Evolutionary conservation across 371 early-diverging fungal species (phyloP), one percentile per base, ranked within the genome.

Genomic region (Conidiobolus coronatus): DNA sequence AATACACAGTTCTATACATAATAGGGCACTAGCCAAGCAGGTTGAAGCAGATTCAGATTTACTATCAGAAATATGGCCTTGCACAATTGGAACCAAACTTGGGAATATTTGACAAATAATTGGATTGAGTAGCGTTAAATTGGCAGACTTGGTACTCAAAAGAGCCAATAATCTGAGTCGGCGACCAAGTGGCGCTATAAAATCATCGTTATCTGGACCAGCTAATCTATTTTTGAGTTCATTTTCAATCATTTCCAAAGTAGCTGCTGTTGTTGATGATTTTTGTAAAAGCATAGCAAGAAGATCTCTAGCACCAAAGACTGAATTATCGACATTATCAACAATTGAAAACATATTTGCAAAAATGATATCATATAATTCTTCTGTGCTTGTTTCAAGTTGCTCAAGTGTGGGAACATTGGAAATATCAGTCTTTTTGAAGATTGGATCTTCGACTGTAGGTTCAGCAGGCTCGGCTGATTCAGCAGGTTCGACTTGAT

Each of bases 221-320:
- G n/a, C 49, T 24, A 35, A 43, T 29, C 19, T 45, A 39, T 44
- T 39, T 18, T 53, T 33, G 40, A 48, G 50, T 45, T 56, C 46
- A 19, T 43, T 40, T 46, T 44, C 49, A 40, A 43, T 36, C 2
- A 22, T 12, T 35, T 62, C 62, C 18, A 63, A 45, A 45, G 59
- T 51, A 53, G 70, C 43, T 5, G 75, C 59, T 14, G 49, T 50
- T 22, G 58, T 62, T 14, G 67, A 60, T 14, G 61, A 57, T 18
- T 63, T 61, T 19, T 67, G 60, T 39, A 63, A 55, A 49, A 75
- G 43, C 2, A 71, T 47, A 0, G 64, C 62, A 6, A 75, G 53
- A 18, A 81, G 57, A 36, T 82, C 81, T 29, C 79, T 77, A 21
- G 82, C 58, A 40, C 70, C 68, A 52, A 81, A 75, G 15, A 81